Base-by-base conservation (phyloP, 2,329 filamentous ascomycete species). In the Passalora sequoiae region DNA sequence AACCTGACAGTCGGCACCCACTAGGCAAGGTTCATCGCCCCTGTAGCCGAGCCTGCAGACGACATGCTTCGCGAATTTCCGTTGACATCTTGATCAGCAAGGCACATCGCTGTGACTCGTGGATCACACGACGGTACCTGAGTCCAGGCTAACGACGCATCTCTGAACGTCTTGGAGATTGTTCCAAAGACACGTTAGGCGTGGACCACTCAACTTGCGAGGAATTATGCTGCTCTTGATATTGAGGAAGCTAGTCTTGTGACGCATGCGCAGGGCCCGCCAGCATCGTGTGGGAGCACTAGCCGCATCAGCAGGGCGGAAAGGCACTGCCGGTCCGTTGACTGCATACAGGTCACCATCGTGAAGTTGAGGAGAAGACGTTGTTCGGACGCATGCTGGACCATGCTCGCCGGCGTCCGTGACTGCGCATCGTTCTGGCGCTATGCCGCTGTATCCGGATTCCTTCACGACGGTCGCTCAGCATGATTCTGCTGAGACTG, bases 401-500 rank as follows among this genome's bases (percentile, higher is more conserved):
- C 30, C 30, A 6, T 17, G 30, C 30, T n/a, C n/a, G 30, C 9
- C 13, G 30, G n/a, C 13, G 30, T 19, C 7, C 21, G 15, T 33
- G 16, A 33, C 16, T 13, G 15, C 17, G 30, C 30, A 17, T 19
- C 13, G 30, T 33, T 10, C 15, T 33, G 30, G 30, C 13, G n/a
- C 21, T 33, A 19, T 33, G 30, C 30, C 30, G 30, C 6, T 19
- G 17, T 33, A 19, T 15, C 30, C 21, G 22, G n/a, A 27, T 35
- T 31, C 24, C 29, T 35, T 49, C 41, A 36, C 25, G 38, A 49
- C 39, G 41, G 46, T 49, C 30, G 40, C 46, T 49, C 46, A 37
- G 27, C 46, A 49, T 41, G 27, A 35, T 31, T 33, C 42, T 49
- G 27, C 42, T n/a, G 24, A 38, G 22, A 35, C 32, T 38, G 38